These are phyloP conservation scores for Abrus precatorius DNA, from an alignment of 306 rosid species.

Conservation along the genomic window DNA sequence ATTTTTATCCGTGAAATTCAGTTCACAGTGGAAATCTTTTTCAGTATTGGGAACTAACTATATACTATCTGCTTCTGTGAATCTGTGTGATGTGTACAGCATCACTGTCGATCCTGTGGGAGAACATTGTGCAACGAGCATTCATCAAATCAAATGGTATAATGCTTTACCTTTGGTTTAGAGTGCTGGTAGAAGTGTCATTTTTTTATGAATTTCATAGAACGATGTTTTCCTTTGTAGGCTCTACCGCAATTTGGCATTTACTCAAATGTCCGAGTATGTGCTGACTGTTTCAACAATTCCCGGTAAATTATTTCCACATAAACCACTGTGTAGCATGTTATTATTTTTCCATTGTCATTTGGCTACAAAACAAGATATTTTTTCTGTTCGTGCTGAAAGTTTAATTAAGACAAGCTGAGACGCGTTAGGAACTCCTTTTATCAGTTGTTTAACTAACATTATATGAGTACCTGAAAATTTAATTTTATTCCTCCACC, in stretches of 20 bases:
- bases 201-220: slow-evolving; percentile 35
- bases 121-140: slow-evolving; percentile 93
- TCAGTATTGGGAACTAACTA: slow-evolving; percentile 35
- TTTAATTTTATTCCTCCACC: slow-evolving; percentile 7
- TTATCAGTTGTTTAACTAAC: not conserved
- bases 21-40: slow-evolving; percentile 13
- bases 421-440: not conserved
- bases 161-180: not conserved
- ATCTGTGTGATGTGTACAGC: slow-evolving; percentile 57
- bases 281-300: slow-evolving; percentile 85
- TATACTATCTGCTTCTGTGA: slow-evolving; percentile 15
- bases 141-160: slow-evolving; percentile 86
- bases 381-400: not conserved
- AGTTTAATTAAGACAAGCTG: not conserved
- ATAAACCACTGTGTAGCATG: slow-evolving; percentile 20
- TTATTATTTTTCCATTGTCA: slow-evolving; percentile 25
- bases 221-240: slow-evolving; percentile 54
- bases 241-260: slow-evolving; percentile 90
- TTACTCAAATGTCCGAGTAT: slow-evolving; percentile 82
- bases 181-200: slow-evolving; percentile 2
- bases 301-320: slow-evolving; percentile 61
- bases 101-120: slow-evolving; percentile 96
- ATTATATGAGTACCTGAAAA: slow-evolving; percentile 1
- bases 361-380: slow-evolving; percentile 33
- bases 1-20: slow-evolving; percentile 16